phyloP scores from a whole-genome alignment of 208 protist species.

The Crithidia sp. region DNA sequence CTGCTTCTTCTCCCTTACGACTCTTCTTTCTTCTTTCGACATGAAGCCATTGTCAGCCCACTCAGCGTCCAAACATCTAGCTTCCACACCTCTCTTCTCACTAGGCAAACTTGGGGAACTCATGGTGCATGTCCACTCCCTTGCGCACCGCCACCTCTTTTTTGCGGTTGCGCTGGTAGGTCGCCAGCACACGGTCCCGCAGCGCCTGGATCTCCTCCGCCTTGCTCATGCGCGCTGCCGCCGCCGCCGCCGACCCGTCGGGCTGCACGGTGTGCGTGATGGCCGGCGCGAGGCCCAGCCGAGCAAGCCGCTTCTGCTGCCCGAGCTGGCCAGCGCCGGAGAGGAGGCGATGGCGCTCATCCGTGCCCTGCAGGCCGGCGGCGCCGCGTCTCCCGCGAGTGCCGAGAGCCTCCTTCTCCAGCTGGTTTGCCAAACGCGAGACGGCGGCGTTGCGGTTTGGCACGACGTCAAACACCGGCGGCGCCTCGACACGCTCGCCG shows the following conservation, averaged over 20 bases:
- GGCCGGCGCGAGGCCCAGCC: constrained; percentile 59
- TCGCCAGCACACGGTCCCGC: constrained; percentile 74
- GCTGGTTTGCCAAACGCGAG: constrained; percentile 52
- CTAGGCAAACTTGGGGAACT: constrained; percentile 70
- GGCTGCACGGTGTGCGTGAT: constrained; percentile 34
- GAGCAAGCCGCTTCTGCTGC: constrained; percentile 69
- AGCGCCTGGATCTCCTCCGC: constrained; percentile 79
- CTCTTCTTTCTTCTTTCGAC: no score
- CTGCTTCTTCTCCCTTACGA: no score
- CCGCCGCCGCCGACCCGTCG: background rate
- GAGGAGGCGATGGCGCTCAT: constrained; percentile 33
- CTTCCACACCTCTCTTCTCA: background rate
- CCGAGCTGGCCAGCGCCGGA: constrained; percentile 46
- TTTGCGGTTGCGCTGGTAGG: constrained; percentile 74
- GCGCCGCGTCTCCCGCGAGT: background rate
- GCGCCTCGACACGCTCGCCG: constrained; percentile 85
- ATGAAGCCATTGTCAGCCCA: no score
- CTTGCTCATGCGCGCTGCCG: constrained; percentile 36
- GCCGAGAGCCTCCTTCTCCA: constrained; percentile 35
- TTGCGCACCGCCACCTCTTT: constrained; percentile 52
- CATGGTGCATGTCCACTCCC: constrained; percentile 78
- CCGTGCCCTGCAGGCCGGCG: background rate
- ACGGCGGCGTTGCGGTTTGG: constrained; percentile 77
- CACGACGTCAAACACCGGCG: constrained; percentile 85
- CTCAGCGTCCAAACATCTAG: no score